A percentile compares a stretch with the other conserved stretches of the same genome.
Conservation (phyloP, 2,329 filamentous ascomycete genomes). For the Cladosporium sp. region DNA sequence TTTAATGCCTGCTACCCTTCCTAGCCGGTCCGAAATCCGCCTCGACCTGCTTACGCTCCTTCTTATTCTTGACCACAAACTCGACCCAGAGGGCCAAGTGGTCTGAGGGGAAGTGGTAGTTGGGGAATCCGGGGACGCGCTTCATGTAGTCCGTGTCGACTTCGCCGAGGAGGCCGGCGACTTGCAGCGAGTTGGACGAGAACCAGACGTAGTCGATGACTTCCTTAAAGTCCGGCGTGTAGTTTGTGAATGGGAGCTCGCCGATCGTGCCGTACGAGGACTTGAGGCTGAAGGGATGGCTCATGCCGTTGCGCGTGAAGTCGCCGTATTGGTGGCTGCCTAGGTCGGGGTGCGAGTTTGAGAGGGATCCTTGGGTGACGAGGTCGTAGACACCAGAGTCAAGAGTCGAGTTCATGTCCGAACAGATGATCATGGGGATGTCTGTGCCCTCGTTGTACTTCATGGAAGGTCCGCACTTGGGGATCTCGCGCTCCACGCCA, state of each 20-base stretch:
- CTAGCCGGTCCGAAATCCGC: conserved; percentile 29
- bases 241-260: conserved; percentile 91
- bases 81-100: conserved; percentile 86
- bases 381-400: conserved; percentile 90
- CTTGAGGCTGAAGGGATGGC: conserved; percentile 89
- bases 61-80: conserved; percentile 81
- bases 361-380: conserved; percentile 72
- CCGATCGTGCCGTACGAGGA: conserved; percentile 83
- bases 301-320: conserved; percentile 86
- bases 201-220: conserved; percentile 99
- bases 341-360: conserved; percentile 75
- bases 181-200: conserved; percentile 81
- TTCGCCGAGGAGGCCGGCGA: conserved; percentile 76
- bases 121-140: conserved; percentile 84
- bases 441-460: conserved; percentile 82
- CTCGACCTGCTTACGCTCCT: conserved; percentile 51
- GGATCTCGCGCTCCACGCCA: conserved; percentile 45
- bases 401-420: conserved; percentile 89
- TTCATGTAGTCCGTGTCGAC: conserved; percentile 82
- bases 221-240: conserved; percentile 86
- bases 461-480: conserved; percentile 68
- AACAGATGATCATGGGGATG: conserved; percentile 86
- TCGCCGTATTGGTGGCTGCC: conserved; percentile 81
- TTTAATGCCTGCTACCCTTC: conserved; percentile 10
- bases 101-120: conserved; percentile 90